A percentile compares a stretch with the other conserved stretches of the same genome.
phyloP scores from a whole-genome alignment of 2,329 filamentous ascomycete species.

The Karstenula rhodostoma region DNA sequence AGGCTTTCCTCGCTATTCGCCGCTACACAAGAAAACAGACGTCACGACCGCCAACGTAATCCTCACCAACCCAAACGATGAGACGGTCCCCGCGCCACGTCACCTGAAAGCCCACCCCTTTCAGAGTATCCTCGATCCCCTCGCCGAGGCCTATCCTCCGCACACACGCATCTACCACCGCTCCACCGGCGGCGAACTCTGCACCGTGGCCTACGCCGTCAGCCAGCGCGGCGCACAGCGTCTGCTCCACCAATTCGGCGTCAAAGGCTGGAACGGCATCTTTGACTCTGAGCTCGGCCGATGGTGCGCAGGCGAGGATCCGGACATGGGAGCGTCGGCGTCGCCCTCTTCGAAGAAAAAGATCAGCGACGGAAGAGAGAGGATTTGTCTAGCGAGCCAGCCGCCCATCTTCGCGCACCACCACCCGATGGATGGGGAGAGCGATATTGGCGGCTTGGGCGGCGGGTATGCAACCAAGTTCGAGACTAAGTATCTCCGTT shows the following conservation, averaged over 20 bases:
- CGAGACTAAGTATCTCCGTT: conserved; percentile 43
- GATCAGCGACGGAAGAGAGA: conserved; percentile 24
- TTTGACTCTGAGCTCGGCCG: conserved; percentile 39
- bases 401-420: conserved; percentile 43
- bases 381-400: conserved; percentile 37
- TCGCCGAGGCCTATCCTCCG: conserved; percentile 32
- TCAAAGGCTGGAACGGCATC: conserved; percentile 41
- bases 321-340: conserved; percentile 24
- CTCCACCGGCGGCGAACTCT: conserved; percentile 37
- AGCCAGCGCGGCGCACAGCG: conserved; percentile 41
- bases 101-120: conserved; percentile 44
- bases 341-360: conserved; percentile 5
- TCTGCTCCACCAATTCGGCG: conserved; percentile 39
- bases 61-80: conserved; percentile 33
- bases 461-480: conserved; percentile 41
- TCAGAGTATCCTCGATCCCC: conserved; percentile 35
- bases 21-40: conserved; percentile 18
- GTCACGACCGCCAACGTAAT: conserved; percentile 27
- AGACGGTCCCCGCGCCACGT: conserved; percentile 31
- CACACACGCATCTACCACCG: conserved; percentile 42
- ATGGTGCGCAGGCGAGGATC: conserved; percentile 40
- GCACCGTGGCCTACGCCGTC: conserved; percentile 41
- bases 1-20: conserved; percentile 35
- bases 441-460: conserved; percentile 41
- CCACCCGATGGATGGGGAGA: conserved; percentile 40